phyloP scores from a whole-genome alignment of 345 rosid species.

The Psidium friedrichsthalianum region DNA sequence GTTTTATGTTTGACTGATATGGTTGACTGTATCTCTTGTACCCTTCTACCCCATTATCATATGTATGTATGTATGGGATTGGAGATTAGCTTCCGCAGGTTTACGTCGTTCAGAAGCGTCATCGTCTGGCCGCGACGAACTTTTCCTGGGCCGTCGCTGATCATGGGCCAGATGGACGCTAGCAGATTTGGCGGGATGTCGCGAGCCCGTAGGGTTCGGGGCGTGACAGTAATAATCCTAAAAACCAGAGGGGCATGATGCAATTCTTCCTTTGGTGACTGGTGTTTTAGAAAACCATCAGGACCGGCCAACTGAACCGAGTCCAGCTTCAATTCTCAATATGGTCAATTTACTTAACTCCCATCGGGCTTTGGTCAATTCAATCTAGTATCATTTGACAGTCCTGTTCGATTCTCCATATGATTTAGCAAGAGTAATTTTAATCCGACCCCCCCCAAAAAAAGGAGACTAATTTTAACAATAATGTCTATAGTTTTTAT shows the following conservation, averaged over 20 bases:
- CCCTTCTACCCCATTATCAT: no score
- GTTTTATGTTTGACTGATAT: no score
- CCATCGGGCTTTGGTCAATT: not conserved
- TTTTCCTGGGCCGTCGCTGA: no score
- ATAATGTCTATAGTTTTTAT: not conserved
- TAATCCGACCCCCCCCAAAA: not conserved
- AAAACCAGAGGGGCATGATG: not conserved
- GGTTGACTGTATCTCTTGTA: no score
- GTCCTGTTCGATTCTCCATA: not conserved
- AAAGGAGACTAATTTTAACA: no score
- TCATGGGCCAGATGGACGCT: no score
- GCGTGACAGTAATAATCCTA: not conserved
- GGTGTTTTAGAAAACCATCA: not conserved
- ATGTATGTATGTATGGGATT: no score
- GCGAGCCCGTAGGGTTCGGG: no score
- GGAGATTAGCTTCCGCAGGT: no score
- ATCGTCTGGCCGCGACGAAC: no score
- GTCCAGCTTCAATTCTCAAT: not conserved
- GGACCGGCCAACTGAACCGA: not conserved
- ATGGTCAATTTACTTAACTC: not conserved
- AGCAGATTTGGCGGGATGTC: no score
- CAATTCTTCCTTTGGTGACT: not conserved
- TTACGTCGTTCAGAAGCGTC: no score
- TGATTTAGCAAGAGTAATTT: not conserved
- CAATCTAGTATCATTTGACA: not conserved